Evolutionary conservation across 345 rosid species (phyloP), one percentile per base, ranked within the genome.

Genomic region (Populus pruinosa): DNA sequence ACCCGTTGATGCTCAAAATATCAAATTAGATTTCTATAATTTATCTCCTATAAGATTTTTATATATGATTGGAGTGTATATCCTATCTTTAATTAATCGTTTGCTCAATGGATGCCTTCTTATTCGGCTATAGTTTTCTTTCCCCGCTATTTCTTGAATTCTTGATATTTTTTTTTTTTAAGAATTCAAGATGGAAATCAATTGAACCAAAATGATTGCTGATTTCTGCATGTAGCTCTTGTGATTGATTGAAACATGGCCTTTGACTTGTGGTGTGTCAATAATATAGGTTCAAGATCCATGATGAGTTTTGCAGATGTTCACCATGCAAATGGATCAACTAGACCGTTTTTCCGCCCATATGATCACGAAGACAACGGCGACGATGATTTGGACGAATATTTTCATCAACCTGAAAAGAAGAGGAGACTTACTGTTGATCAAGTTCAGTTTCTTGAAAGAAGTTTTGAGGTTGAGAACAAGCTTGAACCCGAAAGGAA

Each of bases 401-500:
- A 72, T 25, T 81, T 81, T 64, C 79, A 53, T 53, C 82, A 80
- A 29, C 76, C 76, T 64, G 82, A 75, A 67, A 80, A 80, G 72
- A 80, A 80, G 76, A 80, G 82, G 76, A 70, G 76, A 53, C 82
- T 80, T 2, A 25, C 71, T 35, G 67, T 65, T 49, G 82, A 75
- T 63, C 82, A 80, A 71, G 79, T 80, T 31, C 79, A 70, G 43
- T 75, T 75, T 47, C 82, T 80, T 64, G 82, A 80, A 38, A 75
- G 70, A 21, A 80, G 79, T 75, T 80, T 79, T 23, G 82, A 79
- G 74, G 71, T 74, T 8, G 82, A 79, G 49, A 79, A 79, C 82
- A 79, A 79, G 82, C 82, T 79, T 8, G 82, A 79, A 69, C 82
- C 82, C 4, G 82, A 79, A 74, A 73, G 82, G 82, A 80, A 80